Evolutionary conservation across 2,329 filamentous ascomycete species (phyloP).

Genomic region (Penicillium freii): DNA sequence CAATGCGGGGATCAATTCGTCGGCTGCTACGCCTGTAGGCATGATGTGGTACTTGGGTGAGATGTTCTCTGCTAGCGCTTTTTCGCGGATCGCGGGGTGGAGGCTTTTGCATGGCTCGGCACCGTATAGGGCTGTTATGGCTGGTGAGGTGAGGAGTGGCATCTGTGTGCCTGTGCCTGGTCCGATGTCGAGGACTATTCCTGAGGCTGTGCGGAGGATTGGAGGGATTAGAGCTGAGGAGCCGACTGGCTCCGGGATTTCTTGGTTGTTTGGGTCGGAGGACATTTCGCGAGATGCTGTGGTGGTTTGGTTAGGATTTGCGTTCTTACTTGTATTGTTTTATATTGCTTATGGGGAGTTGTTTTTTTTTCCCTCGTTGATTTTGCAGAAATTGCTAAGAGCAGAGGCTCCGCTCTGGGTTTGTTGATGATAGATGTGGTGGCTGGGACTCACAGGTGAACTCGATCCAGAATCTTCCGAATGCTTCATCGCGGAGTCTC

Average conservation of each 20-base stretch:
- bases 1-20: constrained; percentile 43
- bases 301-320: background rate
- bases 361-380: no score
- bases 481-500: constrained; percentile 41
- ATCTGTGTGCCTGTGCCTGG: constrained; percentile 55
- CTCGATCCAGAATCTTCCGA: constrained; percentile 43
- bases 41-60: constrained; percentile 51
- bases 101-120: constrained; percentile 53
- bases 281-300: constrained; percentile 12
- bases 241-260: constrained; percentile 13
- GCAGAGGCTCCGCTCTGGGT: background rate
- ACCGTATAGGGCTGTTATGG: constrained; percentile 52
- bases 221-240: constrained; percentile 43
- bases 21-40: constrained; percentile 47
- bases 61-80: constrained; percentile 44
- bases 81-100: constrained; percentile 45
- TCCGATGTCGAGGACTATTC: constrained; percentile 50
- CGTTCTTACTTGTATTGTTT: background rate
- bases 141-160: constrained; percentile 43
- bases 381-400: background rate
- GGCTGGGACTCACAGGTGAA: constrained; percentile 32
- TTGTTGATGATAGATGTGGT: background rate
- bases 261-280: constrained; percentile 13
- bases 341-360: background rate
- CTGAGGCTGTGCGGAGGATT: constrained; percentile 41